Evolutionary conservation across 2,329 filamentous ascomycete species (phyloP), one percentile per base, ranked within the genome.

Genomic region (Stemphylium vesicarium): DNA sequence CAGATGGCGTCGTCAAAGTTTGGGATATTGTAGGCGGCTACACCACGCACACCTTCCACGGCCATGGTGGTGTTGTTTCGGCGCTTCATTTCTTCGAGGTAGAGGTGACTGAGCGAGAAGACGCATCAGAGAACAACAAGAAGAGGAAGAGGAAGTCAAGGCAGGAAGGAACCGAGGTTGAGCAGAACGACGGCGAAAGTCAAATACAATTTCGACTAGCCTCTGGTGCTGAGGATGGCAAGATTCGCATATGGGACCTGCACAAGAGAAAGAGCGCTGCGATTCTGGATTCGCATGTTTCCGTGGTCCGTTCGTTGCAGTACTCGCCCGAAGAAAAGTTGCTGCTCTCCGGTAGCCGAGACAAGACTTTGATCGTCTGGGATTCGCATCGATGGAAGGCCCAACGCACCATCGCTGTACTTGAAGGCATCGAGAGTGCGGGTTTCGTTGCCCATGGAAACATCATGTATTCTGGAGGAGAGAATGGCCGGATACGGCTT

Each of bases 321-420:
- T 99, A 90, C 74, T 95, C 90, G 4, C 75, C 86, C 0, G 79
- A 87, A 50, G 86, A 92, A 68, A 87, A 94, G 69, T 80, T 87
- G 4, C 79, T 99, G 26, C 83, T 99, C 2, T 95, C 92, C 4
- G 92, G 87, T 16, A 90, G 92, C 72, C 85, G 95, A 77, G 95
- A 99, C 78, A 96, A 96, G 79, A 98, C 95, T 0, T 85, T 95
- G 50, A 95, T 95, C 59, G 84, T 96, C 75, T 99, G 95, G 94
- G 90, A 96, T 76, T 84, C 89, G 16, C 85, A 81, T 61, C 92
- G 88, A 18, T 99, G 95, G 92, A 94, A 93, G 76, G 79, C 87
- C 38, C 84, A 88, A 62, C 89, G 88, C 57, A 88, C 96, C 0
- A 87, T 95, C 37, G 93, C 92, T 11, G 90, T 92, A 16, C 81